These are phyloP conservation scores for Mycena maculata DNA, from an alignment of 768 basidiomycete species.

Conservation along the genomic window DNA sequence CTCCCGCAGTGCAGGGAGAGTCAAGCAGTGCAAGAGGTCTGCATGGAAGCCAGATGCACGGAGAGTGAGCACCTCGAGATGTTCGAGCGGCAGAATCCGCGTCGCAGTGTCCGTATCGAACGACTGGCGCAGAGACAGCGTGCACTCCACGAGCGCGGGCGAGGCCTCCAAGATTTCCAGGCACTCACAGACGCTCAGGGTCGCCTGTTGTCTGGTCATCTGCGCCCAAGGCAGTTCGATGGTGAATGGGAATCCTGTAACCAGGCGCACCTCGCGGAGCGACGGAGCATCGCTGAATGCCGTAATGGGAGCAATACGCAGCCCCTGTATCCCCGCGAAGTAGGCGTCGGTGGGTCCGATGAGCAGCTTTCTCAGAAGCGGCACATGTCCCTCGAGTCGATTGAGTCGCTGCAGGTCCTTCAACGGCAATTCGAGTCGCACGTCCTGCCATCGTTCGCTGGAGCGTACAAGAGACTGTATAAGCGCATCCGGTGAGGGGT, in stretches of 20 bases:
- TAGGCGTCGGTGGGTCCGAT: constrained; percentile 24
- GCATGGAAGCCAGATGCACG: constrained; percentile 24
- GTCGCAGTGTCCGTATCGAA: constrained; percentile 15
- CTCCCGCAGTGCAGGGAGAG: constrained; percentile 23
- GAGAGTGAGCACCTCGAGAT: constrained; percentile 20
- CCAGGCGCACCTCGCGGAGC: constrained; percentile 29
- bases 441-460: constrained; percentile 25
- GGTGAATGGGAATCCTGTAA: constrained; percentile 28
- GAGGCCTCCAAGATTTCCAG: constrained; percentile 27
- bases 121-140: constrained; percentile 25
- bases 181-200: constrained; percentile 27
- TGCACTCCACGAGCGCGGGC: constrained; percentile 18
- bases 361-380: constrained; percentile 23
- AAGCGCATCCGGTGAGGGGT: constrained; percentile 14
- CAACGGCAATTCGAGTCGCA: constrained; percentile 28
- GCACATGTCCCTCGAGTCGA: constrained; percentile 17
- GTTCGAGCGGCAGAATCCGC: constrained; percentile 20
- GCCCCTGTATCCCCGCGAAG: constrained; percentile 18
- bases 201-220: constrained; percentile 17
- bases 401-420: constrained; percentile 27
- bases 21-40: constrained; percentile 26
- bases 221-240: constrained; percentile 26
- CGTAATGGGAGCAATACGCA: constrained; percentile 22
- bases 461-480: constrained; percentile 9
- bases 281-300: constrained; percentile 23